A percentile compares a stretch with the other conserved stretches of the same genome.
phyloP scores from a whole-genome alignment of 306 rosid genomes.

The Cucumis hystrix region DNA sequence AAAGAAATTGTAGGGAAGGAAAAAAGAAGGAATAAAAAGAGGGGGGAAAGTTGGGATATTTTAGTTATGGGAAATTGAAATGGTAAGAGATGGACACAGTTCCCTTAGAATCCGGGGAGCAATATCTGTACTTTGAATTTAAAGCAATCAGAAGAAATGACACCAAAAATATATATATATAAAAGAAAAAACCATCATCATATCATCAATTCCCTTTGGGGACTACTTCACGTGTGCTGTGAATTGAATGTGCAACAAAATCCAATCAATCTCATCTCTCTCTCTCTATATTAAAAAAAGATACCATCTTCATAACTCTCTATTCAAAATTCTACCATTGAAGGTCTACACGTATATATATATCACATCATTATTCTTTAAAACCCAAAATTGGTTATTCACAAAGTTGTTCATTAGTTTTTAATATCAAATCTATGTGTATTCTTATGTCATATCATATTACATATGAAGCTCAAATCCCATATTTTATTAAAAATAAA shows the following conservation, averaged over 20 bases:
- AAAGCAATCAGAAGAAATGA: background rate
- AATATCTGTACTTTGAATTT: background rate
- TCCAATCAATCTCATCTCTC: background rate
- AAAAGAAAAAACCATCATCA: background rate
- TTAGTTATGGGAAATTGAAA: background rate
- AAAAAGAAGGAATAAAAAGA: background rate
- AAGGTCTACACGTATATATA: too few species aligned
- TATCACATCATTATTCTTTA: too few species aligned
- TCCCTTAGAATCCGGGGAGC: slow-evolving; percentile 4
- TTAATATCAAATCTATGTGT: too few species aligned
- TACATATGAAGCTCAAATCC: too few species aligned
- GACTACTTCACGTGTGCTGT: background rate
- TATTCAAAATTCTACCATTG: too few species aligned
- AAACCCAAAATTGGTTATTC: too few species aligned
- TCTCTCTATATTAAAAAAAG: background rate
- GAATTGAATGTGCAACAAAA: background rate
- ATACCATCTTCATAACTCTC: too few species aligned
- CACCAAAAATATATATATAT: background rate
- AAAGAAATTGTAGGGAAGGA: too few species aligned
- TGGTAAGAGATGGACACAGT: background rate
- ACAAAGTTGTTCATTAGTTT: too few species aligned
- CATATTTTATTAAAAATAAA: too few species aligned
- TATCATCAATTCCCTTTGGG: background rate
- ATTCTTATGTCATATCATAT: too few species aligned
- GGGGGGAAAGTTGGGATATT: background rate